Evolutionary conservation across 1,284 basidiomycete species (phyloP).

Genomic region (Cutaneotrichosporon sp.): DNA sequence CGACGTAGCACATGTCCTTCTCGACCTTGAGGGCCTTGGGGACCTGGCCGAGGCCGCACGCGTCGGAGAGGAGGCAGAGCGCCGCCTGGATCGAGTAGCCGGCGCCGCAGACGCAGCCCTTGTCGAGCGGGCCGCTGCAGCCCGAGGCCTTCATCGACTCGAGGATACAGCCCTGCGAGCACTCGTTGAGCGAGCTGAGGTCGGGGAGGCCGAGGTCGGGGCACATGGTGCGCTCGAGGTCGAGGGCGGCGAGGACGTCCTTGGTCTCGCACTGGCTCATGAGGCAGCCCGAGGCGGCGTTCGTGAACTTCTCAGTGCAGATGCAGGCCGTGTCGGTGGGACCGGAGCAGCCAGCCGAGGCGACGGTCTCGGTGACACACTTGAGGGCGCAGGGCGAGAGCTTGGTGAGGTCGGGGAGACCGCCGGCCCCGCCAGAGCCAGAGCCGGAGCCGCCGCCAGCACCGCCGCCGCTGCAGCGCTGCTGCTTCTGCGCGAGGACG

Average conservation of each 20-base stretch:
- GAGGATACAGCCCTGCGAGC: background rate
- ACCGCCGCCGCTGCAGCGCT: background rate
- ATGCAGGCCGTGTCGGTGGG: conserved; percentile 14
- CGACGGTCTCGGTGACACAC: conserved; percentile 7
- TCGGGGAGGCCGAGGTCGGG: conserved; percentile 2
- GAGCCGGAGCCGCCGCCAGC: background rate
- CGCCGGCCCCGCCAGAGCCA: background rate
- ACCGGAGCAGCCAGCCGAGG: conserved; percentile 12
- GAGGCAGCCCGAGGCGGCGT: background rate
- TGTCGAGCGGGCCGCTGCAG: conserved; percentile 7
- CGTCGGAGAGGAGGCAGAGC: background rate
- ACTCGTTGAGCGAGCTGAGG: conserved; percentile 5
- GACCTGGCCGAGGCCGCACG: background rate
- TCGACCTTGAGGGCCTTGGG: conserved; percentile 1
- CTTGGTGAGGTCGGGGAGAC: conserved; percentile 9
- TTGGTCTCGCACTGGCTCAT: background rate
- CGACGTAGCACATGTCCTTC: background rate
- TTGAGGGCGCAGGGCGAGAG: conserved; percentile 8
- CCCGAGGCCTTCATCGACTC: background rate
- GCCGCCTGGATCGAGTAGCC: background rate
- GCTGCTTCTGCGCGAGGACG: conserved; percentile 7
- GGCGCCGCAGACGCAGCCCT: conserved; percentile 8
- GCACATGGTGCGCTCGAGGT: background rate
- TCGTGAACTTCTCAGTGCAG: conserved; percentile 1
- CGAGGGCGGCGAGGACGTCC: background rate